A percentile compares a stretch with the other conserved stretches of the same genome.
Conservation (phyloP, 2,329 filamentous ascomycete species). For the Penicillium fuscoglaucum region DNA sequence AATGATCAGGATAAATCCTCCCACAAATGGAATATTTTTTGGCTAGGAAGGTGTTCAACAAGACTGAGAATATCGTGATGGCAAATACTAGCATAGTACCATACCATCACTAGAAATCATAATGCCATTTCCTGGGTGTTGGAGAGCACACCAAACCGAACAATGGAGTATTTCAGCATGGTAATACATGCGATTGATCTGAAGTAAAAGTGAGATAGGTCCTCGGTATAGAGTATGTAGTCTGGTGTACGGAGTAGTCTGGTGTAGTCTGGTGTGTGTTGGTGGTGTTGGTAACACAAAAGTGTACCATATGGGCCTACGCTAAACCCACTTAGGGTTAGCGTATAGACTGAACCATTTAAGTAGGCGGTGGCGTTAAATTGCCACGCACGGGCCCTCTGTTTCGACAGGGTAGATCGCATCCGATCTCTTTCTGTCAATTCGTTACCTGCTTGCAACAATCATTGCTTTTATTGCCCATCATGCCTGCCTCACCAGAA, state of each 20-base stretch:
- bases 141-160: neutral
- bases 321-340: neutral
- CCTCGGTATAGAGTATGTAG: no score
- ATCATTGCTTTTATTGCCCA: slow-evolving; percentile 7
- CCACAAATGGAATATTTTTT: slow-evolving; percentile 40
- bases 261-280: no score
- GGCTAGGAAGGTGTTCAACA: slow-evolving; percentile 45
- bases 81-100: slow-evolving; percentile 44
- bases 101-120: slow-evolving; percentile 46
- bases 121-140: slow-evolving; percentile 18
- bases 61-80: slow-evolving; percentile 39
- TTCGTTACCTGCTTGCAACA: neutral
- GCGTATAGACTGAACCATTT: neutral
- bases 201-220: neutral
- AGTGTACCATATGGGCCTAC: neutral
- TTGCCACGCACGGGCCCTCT: neutral
- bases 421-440: neutral
- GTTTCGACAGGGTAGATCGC: neutral
- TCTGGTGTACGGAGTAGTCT: no score
- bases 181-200: neutral
- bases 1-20: slow-evolving; percentile 43
- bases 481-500: slow-evolving; percentile 16
- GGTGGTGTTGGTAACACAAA: no score
- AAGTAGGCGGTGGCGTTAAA: neutral
- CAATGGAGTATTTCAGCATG: no score